Evolutionary conservation across 2,329 filamentous ascomycete species (phyloP).

Genomic region (Acrodontium crateriforme): DNA sequence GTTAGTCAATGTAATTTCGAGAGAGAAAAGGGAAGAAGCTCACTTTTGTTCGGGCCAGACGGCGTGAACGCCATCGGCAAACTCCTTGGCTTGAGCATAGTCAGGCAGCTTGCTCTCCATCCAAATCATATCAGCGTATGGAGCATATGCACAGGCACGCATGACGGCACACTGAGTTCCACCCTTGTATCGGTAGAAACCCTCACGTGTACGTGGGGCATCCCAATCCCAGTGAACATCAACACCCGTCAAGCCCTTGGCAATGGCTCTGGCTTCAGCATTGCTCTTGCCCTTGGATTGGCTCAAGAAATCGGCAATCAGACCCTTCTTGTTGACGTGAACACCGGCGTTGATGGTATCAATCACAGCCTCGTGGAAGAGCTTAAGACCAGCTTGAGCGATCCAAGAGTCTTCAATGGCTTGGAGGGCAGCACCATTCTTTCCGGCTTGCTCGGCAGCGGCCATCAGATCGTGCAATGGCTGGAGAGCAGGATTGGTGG

Average conservation of each 20-base stretch:
- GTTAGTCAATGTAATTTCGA: background rate
- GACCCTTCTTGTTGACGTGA: slow-evolving; percentile 51
- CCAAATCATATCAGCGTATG: slow-evolving; percentile 66
- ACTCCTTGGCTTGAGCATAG: slow-evolving; percentile 79
- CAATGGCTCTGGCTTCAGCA: slow-evolving; percentile 64
- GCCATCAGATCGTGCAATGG: slow-evolving; percentile 86
- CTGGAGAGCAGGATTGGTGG: slow-evolving; percentile 71
- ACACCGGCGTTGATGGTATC: slow-evolving; percentile 62
- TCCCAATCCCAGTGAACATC: slow-evolving; percentile 96
- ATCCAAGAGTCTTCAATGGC: slow-evolving; percentile 86
- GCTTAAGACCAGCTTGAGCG: slow-evolving; percentile 62
- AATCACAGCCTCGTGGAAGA: slow-evolving; percentile 80
- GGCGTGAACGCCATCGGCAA: slow-evolving; percentile 83
- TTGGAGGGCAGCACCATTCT: slow-evolving; percentile 68
- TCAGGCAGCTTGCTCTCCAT: slow-evolving; percentile 98
- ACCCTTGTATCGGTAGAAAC: slow-evolving; percentile 85
- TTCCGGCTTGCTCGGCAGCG: slow-evolving; percentile 68
- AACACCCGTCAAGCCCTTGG: slow-evolving; percentile 59
- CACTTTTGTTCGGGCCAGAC: slow-evolving; percentile 95
- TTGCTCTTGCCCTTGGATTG: slow-evolving; percentile 74
- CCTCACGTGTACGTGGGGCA: slow-evolving; percentile 78
- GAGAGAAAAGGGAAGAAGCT: slow-evolving; percentile 22
- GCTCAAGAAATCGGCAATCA: slow-evolving; percentile 53
- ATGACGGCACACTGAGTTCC: slow-evolving; percentile 86
- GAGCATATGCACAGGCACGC: slow-evolving; percentile 79